Base-by-base conservation (phyloP, 2,329 filamentous ascomycete species). In the Monosporascus ibericus region DNA sequence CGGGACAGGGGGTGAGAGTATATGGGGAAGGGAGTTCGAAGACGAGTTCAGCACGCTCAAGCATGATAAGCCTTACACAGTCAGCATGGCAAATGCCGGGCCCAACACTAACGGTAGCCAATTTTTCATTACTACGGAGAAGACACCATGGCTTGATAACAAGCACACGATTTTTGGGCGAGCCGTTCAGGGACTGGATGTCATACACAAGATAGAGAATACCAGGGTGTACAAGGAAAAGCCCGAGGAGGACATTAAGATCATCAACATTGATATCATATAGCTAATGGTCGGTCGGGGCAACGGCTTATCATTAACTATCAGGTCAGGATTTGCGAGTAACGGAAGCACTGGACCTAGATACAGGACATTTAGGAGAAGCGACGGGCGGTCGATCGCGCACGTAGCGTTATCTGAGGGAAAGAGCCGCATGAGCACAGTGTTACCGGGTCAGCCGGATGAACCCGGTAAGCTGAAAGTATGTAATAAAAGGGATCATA, bases 101-200 rank as follows among this genome's bases (percentile, higher is more conserved):
- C 90, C 91, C 0, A 91, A 92, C 63, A 96, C 92, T 37, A 99
- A 99, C 67, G 94, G 88, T 15, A 94, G 88, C 65, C 94, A 99
- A 69, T 99, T 99, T 69, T 99, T 99, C 65, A 96, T 99, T 60
- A 99, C 94, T 0, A 96, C 92, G 0, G 95, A 96, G 71, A 95
- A 95, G 74, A 91, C 94, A 60, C 87, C 91, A 6, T 99, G 94
- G 94, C 73, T 99, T 49, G 94, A 99, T 68, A 86, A 88, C 58
- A 96, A 96, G 70, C 94, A 99, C 69, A 97, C 92, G 0, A 89
- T 99, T 50, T 99, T 99, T 67, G 94, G 94, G 1, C 80, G 94
- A 40, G 92, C 90, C 1, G 86, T 92, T 38, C 87, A 92, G 66
- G 94, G 94, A 0, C 75, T 97, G 66, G 94, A 99, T 69, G 90